Evolutionary conservation across 495 filamentous ascomycete species (phyloP), one percentile per base, ranked within the genome.

Genomic region (Filosporella fistucella): DNA sequence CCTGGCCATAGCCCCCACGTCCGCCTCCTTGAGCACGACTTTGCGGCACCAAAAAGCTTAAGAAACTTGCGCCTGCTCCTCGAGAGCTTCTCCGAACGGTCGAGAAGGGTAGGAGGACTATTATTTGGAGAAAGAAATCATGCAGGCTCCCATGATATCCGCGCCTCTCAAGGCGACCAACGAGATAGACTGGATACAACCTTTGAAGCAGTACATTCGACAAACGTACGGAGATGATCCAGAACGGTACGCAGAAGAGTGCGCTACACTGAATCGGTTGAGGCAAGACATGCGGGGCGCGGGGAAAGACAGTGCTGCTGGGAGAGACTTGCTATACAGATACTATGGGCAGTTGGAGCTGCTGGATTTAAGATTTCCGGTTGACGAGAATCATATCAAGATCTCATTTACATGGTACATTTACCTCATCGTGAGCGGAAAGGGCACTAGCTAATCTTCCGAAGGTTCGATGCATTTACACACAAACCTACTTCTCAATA

Each of bases 271-370:
- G 68, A 95, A 96, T 70, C 82, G 93, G n/a, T 73, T 98, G 63
- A 82, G 93, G 56, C 93, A 98, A 77, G 93, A 98, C 64, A 97
- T 97, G 94, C 81, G 93, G 64, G 93, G 94, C 22, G 93, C 93
- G 18, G 91, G 94, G 12, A 95, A 91, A 71, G 93, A 98, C 66
- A 96, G 90, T 67, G 91, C 91, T 36, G 85, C 90, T 2, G 93
- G 93, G 20, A 75, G 93, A 63, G 93, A 98, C 66, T 68, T 98
- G 48, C 69, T 98, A 29, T 98, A 98, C 66, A 82, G 94, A 60
- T 98, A 98, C 65, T 98, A 98, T 60, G 93, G 91, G 23, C 93
- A 98, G 66, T 76, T 98, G 52, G 93, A 98, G 69, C 71, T 97
- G 47, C 65, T 98, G 57, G 93, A 98, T 62, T 75, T 98, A 45